Evolutionary conservation across 208 protist genomes (phyloP).

Genomic region (Spironucleus salmonicida): DNA sequence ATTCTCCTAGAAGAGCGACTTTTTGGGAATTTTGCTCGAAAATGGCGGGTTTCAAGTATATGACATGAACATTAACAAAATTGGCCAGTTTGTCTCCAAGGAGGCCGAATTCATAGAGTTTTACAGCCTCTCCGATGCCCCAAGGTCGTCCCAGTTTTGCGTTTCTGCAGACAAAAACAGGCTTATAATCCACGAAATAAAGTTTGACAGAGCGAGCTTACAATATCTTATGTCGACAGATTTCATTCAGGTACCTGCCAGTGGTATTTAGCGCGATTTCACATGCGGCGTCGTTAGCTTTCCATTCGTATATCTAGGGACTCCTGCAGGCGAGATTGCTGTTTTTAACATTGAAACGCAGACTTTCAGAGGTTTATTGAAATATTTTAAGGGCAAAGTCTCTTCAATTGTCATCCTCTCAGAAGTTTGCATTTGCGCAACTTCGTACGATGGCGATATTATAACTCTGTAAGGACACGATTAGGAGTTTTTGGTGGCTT

Average conservation of each 20-base stretch:
- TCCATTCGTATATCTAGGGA: background rate
- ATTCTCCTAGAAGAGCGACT: too few species aligned
- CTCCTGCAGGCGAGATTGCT: background rate
- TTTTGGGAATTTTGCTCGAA: too few species aligned
- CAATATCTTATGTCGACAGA: background rate
- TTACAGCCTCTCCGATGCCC: too few species aligned
- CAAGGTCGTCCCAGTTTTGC: too few species aligned
- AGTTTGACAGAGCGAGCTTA: background rate
- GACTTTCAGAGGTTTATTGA: background rate
- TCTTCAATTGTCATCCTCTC: background rate
- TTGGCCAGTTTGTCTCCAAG: too few species aligned
- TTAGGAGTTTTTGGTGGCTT: background rate
- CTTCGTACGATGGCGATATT: background rate
- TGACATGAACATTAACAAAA: too few species aligned
- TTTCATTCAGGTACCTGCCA: background rate
- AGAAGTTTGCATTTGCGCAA: background rate
- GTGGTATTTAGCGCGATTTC: background rate
- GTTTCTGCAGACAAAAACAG: background rate
- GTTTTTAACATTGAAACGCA: background rate
- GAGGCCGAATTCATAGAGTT: too few species aligned
- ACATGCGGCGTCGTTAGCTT: background rate
- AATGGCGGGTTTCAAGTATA: too few species aligned
- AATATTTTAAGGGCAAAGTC: background rate
- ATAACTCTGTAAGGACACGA: background rate
- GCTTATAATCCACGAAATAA: background rate